Evolutionary conservation across 2,329 filamentous ascomycete species (phyloP).

Genomic region (Fusarium sp.): DNA sequence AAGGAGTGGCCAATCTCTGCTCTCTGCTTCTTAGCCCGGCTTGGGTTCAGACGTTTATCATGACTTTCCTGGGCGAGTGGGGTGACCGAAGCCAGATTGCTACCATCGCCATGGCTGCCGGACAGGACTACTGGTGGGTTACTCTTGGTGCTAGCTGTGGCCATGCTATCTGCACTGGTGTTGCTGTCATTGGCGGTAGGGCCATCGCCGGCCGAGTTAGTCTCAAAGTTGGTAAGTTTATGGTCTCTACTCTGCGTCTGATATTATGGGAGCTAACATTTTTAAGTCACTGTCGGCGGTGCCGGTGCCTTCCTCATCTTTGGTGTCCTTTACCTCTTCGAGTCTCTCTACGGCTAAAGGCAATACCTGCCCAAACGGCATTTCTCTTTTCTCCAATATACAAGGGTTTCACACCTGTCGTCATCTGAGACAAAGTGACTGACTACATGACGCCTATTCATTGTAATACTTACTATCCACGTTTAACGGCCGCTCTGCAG

Average conservation of each 20-base stretch:
- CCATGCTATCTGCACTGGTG: conserved; percentile 87
- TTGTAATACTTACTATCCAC: conserved; percentile 29
- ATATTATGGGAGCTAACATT: conserved; percentile 34
- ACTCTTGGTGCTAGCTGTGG: conserved; percentile 86
- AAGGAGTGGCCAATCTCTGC: conserved; percentile 83
- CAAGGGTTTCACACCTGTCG: conserved; percentile 18
- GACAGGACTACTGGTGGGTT: conserved; percentile 99
- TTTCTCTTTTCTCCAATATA: conserved; percentile 22
- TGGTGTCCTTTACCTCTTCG: conserved; percentile 87
- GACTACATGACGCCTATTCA: conserved; percentile 31
- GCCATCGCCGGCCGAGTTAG: conserved; percentile 94
- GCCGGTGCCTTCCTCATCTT: conserved; percentile 90
- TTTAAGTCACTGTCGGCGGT: conserved; percentile 85
- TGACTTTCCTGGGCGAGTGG: conserved; percentile 99
- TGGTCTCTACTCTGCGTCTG: not conserved
- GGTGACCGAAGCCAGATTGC: conserved; percentile 97
- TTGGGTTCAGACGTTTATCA: conserved; percentile 98
- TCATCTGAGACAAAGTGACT: conserved; percentile 25
- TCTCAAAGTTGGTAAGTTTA: conserved; percentile 86
- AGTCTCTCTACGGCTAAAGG: conserved; percentile 69
- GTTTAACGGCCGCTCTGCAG: conserved; percentile 31
- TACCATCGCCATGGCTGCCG: conserved; percentile 98
- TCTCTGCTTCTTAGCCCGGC: conserved; percentile 90
- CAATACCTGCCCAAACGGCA: conserved; percentile 5
- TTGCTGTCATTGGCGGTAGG: conserved; percentile 88